phyloP scores from a whole-genome alignment of 148 eudicot genomes.

The Silene uniflora region DNA sequence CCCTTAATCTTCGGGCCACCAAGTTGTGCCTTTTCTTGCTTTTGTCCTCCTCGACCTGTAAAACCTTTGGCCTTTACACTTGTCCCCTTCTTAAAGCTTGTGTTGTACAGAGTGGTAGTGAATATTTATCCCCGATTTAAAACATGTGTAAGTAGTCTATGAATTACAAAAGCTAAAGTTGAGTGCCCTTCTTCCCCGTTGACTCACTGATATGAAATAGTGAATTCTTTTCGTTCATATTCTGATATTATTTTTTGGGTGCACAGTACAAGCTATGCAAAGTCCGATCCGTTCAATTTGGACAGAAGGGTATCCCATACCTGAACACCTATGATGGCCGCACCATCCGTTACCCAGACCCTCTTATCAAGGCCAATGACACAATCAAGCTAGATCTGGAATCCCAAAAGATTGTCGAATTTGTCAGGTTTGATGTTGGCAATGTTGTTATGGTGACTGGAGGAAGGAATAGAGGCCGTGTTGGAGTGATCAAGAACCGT shows the following conservation, averaged over 20 bases:
- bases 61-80: too few relatives aligned
- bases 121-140: background rate
- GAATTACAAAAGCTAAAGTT: background rate
- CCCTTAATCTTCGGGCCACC: too few relatives aligned
- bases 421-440: slow-evolving; percentile 53
- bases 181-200: background rate
- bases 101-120: too few relatives aligned
- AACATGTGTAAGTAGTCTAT: background rate
- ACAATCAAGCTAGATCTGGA: slow-evolving; percentile 55
- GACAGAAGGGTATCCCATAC: slow-evolving; percentile 54
- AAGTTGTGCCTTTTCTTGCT: too few relatives aligned
- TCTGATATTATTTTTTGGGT: background rate
- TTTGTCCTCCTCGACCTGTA: too few relatives aligned
- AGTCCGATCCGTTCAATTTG: slow-evolving; percentile 52
- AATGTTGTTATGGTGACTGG: slow-evolving; percentile 61
- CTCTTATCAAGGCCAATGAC: slow-evolving; percentile 51
- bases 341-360: slow-evolving; percentile 60
- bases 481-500: slow-evolving; percentile 52
- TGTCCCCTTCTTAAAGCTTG: too few relatives aligned
- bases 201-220: background rate
- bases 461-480: slow-evolving; percentile 61
- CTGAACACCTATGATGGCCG: slow-evolving; percentile 58
- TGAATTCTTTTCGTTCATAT: background rate
- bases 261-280: slow-evolving; percentile 64
- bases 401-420: slow-evolving; percentile 43